Conservation (phyloP, 352 stramenopile genomes). For the Globisporangium abappressorium region DNA sequence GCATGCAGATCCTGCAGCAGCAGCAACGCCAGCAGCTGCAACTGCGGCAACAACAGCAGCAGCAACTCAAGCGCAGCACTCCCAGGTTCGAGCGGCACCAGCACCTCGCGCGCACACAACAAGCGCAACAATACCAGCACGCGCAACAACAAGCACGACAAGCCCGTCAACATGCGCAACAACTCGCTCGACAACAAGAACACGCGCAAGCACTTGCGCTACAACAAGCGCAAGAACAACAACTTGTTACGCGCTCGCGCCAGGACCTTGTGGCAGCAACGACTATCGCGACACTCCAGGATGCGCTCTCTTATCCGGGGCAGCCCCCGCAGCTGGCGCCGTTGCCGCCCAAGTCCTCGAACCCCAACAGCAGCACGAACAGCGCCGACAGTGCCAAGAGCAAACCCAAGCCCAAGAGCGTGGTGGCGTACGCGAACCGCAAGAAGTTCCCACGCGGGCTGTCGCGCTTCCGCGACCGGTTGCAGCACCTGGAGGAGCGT, state of each 20-base stretch:
- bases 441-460: constrained; percentile 16
- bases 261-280: neutral
- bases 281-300: constrained; percentile 10
- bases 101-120: neutral
- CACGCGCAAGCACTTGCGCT: neutral
- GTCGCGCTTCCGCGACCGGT: constrained; percentile 22
- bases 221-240: neutral
- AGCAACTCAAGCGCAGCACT: neutral
- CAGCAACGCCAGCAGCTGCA: constrained; percentile 4
- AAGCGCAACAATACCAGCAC: neutral
- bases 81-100: neutral
- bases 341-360: neutral
- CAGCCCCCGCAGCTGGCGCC: constrained; percentile 8
- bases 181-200: neutral
- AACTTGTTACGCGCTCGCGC: neutral
- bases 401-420: neutral
- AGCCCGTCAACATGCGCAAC: neutral
- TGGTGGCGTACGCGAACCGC: constrained; percentile 2
- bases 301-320: constrained; percentile 13
- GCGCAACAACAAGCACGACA: neutral
- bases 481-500: constrained; percentile 23
- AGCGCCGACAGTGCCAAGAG: too few species aligned
- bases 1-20: constrained; percentile 2
- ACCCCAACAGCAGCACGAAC: too few species aligned
- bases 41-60: constrained; percentile 1